Evolutionary conservation across 23 red algal species (phyloP), one percentile per base, ranked within the genome.

Genomic region (Gracilaria caudata): DNA sequence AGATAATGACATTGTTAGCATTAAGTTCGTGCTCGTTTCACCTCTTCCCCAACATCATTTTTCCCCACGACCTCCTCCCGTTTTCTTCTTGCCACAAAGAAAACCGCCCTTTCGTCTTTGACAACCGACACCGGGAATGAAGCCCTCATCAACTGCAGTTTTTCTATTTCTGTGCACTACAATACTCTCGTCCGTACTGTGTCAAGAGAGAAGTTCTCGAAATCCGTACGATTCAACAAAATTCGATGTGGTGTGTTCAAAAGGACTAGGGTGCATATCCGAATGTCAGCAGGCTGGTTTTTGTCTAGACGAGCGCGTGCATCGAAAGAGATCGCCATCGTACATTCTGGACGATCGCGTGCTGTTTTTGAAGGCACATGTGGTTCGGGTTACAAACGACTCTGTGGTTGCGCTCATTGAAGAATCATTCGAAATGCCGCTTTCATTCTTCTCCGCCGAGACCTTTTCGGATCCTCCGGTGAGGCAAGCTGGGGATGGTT

Each of bases 281-380:
- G 74, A 79, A 33, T 79, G 74, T 24, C 25, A 53, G 23, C 7
- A 55, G 21, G 32, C 4, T 8, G 4, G 25, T 56, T 79, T 79
- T 30, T 79, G 74, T 44, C 74, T 79, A 3, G 74, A 79, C 34
- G 53, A 54, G 20, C 74, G 74, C 3, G 5, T 79, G 45, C 17
- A 10, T 7, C n/a, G n/a, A n/a, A 57, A 38, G 8, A 38, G 14
- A 7, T 79, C 74, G 1, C 46, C 74, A 25, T 79, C 74, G 23
- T 79, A 79, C 74, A 79, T 79, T 36, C 24, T 79, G 74, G 21
- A 79, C 74, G 74, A 79, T 32, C 41, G 19, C 5, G 74, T 79
- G 45, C 23, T 79, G 21, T 79, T 79, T 46, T 35, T 79, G 74
- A 79, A 46, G 74, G 74, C 47, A 36, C 74, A 79, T 28, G 0